phyloP scores from a whole-genome alignment of 257 asterid genomes.

The Solanum dulcamara region DNA sequence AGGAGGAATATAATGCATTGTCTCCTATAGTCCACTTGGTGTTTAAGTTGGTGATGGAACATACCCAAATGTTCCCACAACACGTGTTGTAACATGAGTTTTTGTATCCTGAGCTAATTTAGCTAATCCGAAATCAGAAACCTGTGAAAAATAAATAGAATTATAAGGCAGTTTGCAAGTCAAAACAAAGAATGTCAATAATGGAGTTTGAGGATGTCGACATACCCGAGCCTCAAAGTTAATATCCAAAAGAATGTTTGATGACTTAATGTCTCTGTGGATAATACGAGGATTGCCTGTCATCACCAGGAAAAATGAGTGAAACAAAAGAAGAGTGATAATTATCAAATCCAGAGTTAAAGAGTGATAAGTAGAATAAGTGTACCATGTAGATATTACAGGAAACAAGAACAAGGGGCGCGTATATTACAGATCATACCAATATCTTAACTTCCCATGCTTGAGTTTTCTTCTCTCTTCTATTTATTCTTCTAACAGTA shows the following conservation, averaged over 20 bases:
- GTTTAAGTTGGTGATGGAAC: background rate
- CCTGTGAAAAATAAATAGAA: constrained; percentile 34
- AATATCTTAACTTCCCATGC: background rate
- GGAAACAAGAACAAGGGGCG: background rate
- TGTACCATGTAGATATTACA: background rate
- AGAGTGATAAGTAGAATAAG: background rate
- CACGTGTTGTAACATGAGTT: constrained; percentile 80
- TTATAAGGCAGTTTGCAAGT: background rate
- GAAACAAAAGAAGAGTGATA: background rate
- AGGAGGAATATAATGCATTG: background rate
- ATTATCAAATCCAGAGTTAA: background rate
- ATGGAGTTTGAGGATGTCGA: background rate
- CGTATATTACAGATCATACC: background rate
- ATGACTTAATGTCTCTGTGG: constrained; percentile 95
- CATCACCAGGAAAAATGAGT: background rate
- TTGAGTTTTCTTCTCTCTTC: background rate
- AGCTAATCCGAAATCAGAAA: constrained; percentile 92
- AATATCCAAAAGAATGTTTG: constrained; percentile 73
- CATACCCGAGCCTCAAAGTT: constrained; percentile 91
- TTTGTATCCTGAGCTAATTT: constrained; percentile 72
- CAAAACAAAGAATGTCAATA: background rate
- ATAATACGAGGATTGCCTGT: constrained; percentile 85
- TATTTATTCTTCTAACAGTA: background rate
- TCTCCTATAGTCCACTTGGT: background rate
- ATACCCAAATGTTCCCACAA: constrained; percentile 96